A percentile compares a stretch with the other conserved stretches of the same genome.
Evolutionary conservation across 2,329 filamentous ascomycete genomes (phyloP).

Genomic region (Talaromyces sp.): DNA sequence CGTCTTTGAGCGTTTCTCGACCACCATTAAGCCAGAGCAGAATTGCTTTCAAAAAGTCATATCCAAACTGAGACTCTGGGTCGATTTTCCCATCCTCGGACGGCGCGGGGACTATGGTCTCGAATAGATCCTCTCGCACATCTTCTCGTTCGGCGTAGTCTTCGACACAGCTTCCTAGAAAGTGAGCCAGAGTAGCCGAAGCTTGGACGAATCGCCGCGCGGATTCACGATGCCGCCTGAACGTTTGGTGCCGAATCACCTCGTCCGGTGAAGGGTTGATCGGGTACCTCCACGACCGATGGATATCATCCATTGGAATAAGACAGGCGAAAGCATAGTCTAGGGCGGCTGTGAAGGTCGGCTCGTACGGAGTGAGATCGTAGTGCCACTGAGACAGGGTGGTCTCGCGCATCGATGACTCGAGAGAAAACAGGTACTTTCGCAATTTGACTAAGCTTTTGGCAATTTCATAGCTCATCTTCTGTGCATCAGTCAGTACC

Average conservation of each 20-base stretch:
- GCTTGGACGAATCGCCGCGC: conserved; percentile 60
- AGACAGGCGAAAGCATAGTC: conserved; percentile 46
- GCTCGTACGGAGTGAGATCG: conserved; percentile 28
- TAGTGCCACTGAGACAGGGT: conserved; percentile 21
- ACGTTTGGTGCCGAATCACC: conserved; percentile 51
- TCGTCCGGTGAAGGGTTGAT: conserved; percentile 51
- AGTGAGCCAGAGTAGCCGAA: conserved; percentile 53
- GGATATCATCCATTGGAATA: conserved; percentile 54
- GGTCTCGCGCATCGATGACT: conserved; percentile 28
- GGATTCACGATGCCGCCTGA: conserved; percentile 53
- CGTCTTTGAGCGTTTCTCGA: conserved; percentile 49
- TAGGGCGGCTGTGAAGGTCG: conserved; percentile 38
- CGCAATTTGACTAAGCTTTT: conserved; percentile 52
- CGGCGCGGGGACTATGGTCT: conserved; percentile 45
- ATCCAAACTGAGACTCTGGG: conserved; percentile 52
- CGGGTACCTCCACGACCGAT: conserved; percentile 55
- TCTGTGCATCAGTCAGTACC: conserved; percentile 50
- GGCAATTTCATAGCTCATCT: conserved; percentile 52
- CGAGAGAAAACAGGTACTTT: conserved; percentile 52
- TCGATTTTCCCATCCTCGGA: conserved; percentile 38
- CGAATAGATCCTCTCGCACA: conserved; percentile 40
- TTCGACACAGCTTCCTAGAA: conserved; percentile 51
- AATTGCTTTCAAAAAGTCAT: conserved; percentile 62
- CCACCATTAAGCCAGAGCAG: conserved; percentile 60
- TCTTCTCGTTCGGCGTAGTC: conserved; percentile 37